A percentile compares a stretch with the other conserved stretches of the same genome.
Evolutionary conservation across 768 basidiomycete species (phyloP).

Genomic region (Cystobasidiopsis lactophilus): DNA sequence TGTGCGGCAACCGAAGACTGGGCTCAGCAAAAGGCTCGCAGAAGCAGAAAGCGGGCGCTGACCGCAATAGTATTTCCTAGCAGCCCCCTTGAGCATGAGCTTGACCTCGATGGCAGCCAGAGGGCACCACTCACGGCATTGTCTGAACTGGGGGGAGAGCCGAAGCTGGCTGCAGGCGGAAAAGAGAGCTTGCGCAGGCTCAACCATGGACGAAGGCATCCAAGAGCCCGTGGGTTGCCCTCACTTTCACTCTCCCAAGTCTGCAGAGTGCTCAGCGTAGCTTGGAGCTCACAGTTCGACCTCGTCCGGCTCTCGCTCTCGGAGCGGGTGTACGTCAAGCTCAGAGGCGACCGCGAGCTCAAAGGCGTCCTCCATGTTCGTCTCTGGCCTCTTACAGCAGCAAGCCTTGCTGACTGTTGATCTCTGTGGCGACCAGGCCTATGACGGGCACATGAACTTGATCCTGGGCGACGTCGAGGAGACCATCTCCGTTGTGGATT

Average conservation of each 20-base stretch:
- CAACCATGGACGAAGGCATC: not conserved
- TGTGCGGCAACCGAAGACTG: too few species aligned
- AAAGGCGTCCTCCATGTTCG: conserved; percentile 78
- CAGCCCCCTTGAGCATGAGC: too few species aligned
- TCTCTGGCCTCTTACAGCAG: conserved; percentile 1
- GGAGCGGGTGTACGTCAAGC: conserved; percentile 94
- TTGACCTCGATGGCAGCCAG: too few species aligned
- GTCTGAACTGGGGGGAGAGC: too few species aligned
- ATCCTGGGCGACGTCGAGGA: conserved; percentile 96
- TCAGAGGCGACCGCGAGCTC: conserved; percentile 79
- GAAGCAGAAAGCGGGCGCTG: not conserved
- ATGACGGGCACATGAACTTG: conserved; percentile 99
- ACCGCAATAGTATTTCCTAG: conserved; percentile 4
- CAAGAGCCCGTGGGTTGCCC: not conserved
- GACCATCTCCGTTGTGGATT: conserved; percentile 85
- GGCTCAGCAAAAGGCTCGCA: too few species aligned
- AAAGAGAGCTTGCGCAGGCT: too few species aligned
- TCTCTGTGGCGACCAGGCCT: too few species aligned
- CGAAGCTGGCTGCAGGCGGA: too few species aligned
- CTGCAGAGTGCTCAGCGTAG: conserved; percentile 12
- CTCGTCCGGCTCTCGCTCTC: conserved; percentile 85
- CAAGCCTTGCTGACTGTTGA: not conserved
- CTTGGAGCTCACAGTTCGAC: conserved; percentile 97
- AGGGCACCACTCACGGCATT: conserved; percentile 1
- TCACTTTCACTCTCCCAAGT: not conserved